Base-by-base conservation (phyloP, 2,329 filamentous ascomycete species). In the Fusarium chlamydosporum region DNA sequence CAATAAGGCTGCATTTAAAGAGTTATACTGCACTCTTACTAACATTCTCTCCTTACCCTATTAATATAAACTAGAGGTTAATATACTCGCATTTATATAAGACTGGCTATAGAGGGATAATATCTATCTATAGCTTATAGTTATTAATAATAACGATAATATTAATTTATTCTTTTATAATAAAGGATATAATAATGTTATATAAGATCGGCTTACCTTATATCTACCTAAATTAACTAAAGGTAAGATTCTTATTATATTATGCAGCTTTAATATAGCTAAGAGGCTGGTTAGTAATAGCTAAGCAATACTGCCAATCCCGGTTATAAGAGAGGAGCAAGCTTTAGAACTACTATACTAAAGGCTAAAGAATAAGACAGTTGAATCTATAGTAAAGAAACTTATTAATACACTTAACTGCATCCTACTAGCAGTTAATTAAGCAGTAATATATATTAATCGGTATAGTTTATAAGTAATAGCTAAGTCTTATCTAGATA, bases 1-100 rank as follows among this genome's bases (percentile, higher is more conserved):
- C n/a, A n/a, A n/a, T n/a, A n/a, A n/a, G n/a, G n/a, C n/a, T n/a
- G 71, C 77, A 9, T 78, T 80, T 46, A 74, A 81, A 61, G 71
- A 79, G 56, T 73, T 74, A 34, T 79, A 74, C 59, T 72, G 67
- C 53, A 72, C 78, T n/a, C 76, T 82, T 65, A 77, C 78, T 26
- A 68, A 77, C 34, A 52, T 40, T 2, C 67, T 75, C 11, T 75
- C 75, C 56, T 68, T 81, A 7, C 59, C 67, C 11, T 72, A 75
- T 8, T 73, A 76, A 7, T 40, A 75, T 31, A 64, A 79, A 58
- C 72, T 73, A 15, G 72, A 72, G 9, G 70, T 63, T 20, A 73
- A 81, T 59, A 73, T 79, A 42, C 76, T 79, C 33, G 41, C 73
- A 56, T 72, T 78, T 0, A 72, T 78, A n/a, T 61, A 71, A 26